Conservation (phyloP, 2,329 filamentous ascomycete genomes). For the Sclerotinia trifoliorum region DNA sequence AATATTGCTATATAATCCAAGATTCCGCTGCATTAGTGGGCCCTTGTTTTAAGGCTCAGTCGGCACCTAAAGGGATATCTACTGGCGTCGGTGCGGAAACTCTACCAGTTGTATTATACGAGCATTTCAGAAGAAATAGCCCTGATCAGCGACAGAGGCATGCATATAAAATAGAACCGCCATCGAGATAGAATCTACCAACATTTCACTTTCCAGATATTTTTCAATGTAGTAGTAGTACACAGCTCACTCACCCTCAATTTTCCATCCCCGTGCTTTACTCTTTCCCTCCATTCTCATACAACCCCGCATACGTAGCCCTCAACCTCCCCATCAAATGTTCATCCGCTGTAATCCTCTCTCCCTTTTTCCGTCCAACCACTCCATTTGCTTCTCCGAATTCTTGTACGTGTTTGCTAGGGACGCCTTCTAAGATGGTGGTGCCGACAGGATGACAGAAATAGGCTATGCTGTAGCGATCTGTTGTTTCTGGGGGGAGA, state of each 20-base stretch:
- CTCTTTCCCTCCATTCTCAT: constrained; percentile 43
- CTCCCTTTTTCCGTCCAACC: constrained; percentile 43
- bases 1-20: not conserved
- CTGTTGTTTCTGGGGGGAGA: constrained; percentile 26
- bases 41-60: not conserved
- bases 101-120: not conserved
- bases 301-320: constrained; percentile 58
- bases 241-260: not conserved
- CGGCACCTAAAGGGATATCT: not conserved
- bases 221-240: not conserved
- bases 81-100: not conserved
- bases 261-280: not conserved
- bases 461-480: constrained; percentile 65
- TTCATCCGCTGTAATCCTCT: constrained; percentile 61
- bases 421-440: constrained; percentile 55
- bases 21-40: not conserved
- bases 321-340: constrained; percentile 61
- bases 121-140: not conserved
- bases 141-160: not conserved
- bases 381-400: constrained; percentile 40
- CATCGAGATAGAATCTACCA: not conserved
- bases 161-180: not conserved
- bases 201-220: not conserved
- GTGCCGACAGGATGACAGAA: constrained; percentile 64
- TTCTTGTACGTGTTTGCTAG: constrained; percentile 55